These are phyloP conservation scores for Vigna mungo DNA, from an alignment of 306 rosid species.

Conservation along the genomic window DNA sequence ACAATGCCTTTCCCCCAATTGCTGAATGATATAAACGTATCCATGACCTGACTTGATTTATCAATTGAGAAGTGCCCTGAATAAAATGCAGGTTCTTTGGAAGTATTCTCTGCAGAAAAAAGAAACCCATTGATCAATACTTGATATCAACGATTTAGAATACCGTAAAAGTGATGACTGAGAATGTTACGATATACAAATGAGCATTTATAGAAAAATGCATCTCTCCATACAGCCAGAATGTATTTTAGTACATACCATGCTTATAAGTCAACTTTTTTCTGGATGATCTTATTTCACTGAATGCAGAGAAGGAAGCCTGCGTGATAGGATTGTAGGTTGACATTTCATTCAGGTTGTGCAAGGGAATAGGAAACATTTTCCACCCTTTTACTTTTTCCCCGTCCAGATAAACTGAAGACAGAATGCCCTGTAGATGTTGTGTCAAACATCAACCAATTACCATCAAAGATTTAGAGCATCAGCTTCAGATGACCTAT, in stretches of 20 bases:
- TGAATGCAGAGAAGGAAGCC: slow-evolving; percentile 52
- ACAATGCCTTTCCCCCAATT: slow-evolving; percentile 92
- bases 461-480: slow-evolving; percentile 16
- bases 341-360: slow-evolving; percentile 70
- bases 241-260: slow-evolving; percentile 51
- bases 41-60: slow-evolving; percentile 60
- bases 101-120: slow-evolving; percentile 61
- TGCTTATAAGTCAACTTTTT: slow-evolving; percentile 52
- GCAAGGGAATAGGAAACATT: slow-evolving; percentile 71
- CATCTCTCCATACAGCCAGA: background rate
- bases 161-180: slow-evolving; percentile 24
- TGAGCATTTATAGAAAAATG: slow-evolving; percentile 10
- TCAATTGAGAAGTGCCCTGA: slow-evolving; percentile 70
- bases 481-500: slow-evolving; percentile 43
- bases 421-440: slow-evolving; percentile 79
- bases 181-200: slow-evolving; percentile 31
- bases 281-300: slow-evolving; percentile 40
- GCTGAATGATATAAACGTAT: slow-evolving; percentile 75
- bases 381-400: slow-evolving; percentile 65
- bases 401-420: slow-evolving; percentile 78
- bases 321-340: slow-evolving; percentile 52
- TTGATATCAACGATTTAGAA: slow-evolving; percentile 32
- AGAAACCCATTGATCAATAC: slow-evolving; percentile 36
- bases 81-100: slow-evolving; percentile 76
- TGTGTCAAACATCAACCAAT: slow-evolving; percentile 43